Evolutionary conservation across 1,284 basidiomycete species (phyloP), one percentile per base, ranked within the genome.

Genomic region (Sanghuangporus weigelae): DNA sequence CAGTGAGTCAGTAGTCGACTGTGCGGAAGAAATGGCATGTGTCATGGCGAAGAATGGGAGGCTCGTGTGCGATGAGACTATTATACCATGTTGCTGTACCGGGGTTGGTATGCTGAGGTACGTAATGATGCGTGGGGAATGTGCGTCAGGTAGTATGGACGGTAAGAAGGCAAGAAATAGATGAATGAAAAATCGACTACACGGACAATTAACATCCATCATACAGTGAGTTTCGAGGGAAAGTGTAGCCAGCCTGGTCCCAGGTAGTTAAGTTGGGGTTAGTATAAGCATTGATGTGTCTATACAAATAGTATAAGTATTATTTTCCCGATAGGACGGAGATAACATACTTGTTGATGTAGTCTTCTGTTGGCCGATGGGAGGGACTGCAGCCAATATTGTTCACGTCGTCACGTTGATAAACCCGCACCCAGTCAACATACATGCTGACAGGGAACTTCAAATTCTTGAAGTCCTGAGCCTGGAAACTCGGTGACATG

Each of bases 221-320:
- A 60, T 79, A 83, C 19, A 75, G 63, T 14, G 80, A 84, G 72
- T 92, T 92, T 19, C 81, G 75, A n/a, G 90, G 90, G 76, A 88
- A 90, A 0, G 75, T 76, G 69, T 86, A 82, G 62, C 86, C 86
- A 2, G 83, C 90, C 68, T 82, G 76, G 12, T 76, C 77, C 91
- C 90, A 92, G 53, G 85, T 90, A 42, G 90, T 92, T 35, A 89
- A 74, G 69, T 92, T 92, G 11, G 89, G 76, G 69, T 92, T 84
- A 49, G 76, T 80, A 70, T 91, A 92, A 60, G 86, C 86, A 63
- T 80, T 76, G 26, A 84, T 69, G 71, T 92, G 89, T 40, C 88
- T 92, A 67, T 36, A 3, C 14, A 63, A 48, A 56, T n/a, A 53
- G n/a, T 38, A 66, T 44, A 12, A 59, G 42, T 42, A 48, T 2